Base-by-base conservation (phyloP, 257 asterid genomes). In the Solanum arcanum region DNA sequence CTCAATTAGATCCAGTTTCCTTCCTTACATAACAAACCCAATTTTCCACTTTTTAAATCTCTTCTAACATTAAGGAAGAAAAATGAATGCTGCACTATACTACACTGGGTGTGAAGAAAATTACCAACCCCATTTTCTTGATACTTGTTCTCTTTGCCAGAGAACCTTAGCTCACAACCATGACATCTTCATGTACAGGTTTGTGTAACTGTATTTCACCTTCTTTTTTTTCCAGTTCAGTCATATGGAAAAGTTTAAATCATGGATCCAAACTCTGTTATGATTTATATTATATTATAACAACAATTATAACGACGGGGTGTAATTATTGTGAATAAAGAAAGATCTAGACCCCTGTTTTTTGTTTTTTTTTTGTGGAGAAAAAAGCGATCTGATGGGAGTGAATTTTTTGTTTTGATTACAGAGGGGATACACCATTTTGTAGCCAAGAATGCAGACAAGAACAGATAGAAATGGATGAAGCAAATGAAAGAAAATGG, bases 111-210 rank as follows among this genome's bases (percentile, higher is more conserved):
- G 90, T 78, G 98, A 90, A 70, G 90, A 92, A 12, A 56, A 87
- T 86, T 88, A 91, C 47, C 90, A 92, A 47, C 95, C 98, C 81
- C 98, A 95, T 88, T 97, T 95, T 87, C 99, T 97, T 41, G 98
- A 97, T 89, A 88, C 94, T 33, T 97, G 99, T 90, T 91, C 69
- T 83, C 98, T 94, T 31, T 97, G 99, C 92, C 89, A 88, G 47
- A 91, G 94, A 86, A 46, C 93, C 16, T 89, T 97, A 89, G 88
- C 91, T 91, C 98, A 88, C 25, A 94, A 93, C 91, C 88, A 86
- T 52, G 99, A 97, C 89, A 97, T 97, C 89, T 97, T 94, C 93
- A 97, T 97, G 99, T 97, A 97, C 96, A 97, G 98, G 99, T 96
- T 35, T 52, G 90, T 46, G 46, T 52, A 52, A 52, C 20, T 52